These are phyloP conservation scores for Colletotrichum scovillei DNA, from an alignment of 2,329 filamentous ascomycete species.

Conservation along the genomic window DNA sequence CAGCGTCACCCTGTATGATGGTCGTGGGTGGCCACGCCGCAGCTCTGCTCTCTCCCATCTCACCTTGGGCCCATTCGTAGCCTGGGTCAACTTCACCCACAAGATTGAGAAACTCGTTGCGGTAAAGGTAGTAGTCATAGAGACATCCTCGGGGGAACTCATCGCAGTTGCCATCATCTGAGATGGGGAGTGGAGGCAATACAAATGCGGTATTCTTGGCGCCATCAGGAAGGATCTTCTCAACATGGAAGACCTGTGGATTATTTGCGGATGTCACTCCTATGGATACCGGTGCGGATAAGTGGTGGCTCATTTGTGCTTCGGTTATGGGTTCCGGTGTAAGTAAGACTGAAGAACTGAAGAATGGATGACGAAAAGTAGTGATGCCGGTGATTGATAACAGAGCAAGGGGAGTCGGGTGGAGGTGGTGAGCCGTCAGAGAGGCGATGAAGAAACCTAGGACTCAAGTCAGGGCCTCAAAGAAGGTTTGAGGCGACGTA, in stretches of 20 bases:
- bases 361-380: constrained; percentile 50
- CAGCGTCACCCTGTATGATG: constrained; percentile 46
- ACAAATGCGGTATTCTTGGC: constrained; percentile 38
- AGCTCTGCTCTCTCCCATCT: constrained; percentile 25
- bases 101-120: constrained; percentile 43
- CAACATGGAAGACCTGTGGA: constrained; percentile 39
- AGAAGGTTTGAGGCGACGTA: background rate
- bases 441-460: constrained; percentile 47
- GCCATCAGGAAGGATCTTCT: constrained; percentile 42
- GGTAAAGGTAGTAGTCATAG: constrained; percentile 48
- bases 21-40: constrained; percentile 47
- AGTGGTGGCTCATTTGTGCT: constrained; percentile 39
- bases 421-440: constrained; percentile 43
- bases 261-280: constrained; percentile 38
- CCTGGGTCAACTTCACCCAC: constrained; percentile 45
- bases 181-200: background rate
- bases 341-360: constrained; percentile 46
- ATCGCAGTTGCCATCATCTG: background rate
- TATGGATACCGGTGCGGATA: constrained; percentile 40
- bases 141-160: constrained; percentile 38
- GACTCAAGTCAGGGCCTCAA: background rate
- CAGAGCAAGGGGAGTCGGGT: constrained; percentile 45
- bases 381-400: constrained; percentile 49
- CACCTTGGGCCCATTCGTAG: constrained; percentile 43
- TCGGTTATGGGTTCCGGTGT: constrained; percentile 42